These are phyloP conservation scores for Saccharomyces paradoxus DNA, from an alignment of 805 yeast genomes.

Conservation along the genomic window DNA sequence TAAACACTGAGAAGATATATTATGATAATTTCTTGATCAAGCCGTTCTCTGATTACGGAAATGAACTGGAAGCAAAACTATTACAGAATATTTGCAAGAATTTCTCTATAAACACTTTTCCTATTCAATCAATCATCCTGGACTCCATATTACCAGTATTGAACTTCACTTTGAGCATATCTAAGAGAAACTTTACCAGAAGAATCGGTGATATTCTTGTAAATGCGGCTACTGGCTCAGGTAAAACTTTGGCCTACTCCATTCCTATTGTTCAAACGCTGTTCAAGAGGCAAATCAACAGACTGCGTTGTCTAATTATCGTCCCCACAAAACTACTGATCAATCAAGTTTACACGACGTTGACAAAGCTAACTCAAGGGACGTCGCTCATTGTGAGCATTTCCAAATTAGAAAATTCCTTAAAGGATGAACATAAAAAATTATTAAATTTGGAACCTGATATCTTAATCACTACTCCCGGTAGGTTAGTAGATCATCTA, in stretches of 20 bases:
- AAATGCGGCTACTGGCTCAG: slow-evolving; percentile 93
- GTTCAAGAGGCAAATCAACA: slow-evolving; percentile 55
- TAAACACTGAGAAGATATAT: slow-evolving; percentile 20
- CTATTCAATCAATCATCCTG: slow-evolving; percentile 27
- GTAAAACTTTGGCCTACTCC: slow-evolving; percentile 84
- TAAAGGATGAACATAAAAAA: slow-evolving; percentile 54
- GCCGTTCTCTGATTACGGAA: slow-evolving; percentile 14
- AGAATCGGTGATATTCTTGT: slow-evolving; percentile 71
- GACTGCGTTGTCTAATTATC: slow-evolving; percentile 64
- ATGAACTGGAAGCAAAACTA: slow-evolving; percentile 22
- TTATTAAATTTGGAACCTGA: slow-evolving; percentile 49
- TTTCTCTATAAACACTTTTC: slow-evolving; percentile 25
- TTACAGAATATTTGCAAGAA: slow-evolving; percentile 25
- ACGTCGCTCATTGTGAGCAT: slow-evolving; percentile 47
- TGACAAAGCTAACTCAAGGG: slow-evolving; percentile 55
- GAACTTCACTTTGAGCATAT: slow-evolving; percentile 16
- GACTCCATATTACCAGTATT: slow-evolving; percentile 22
- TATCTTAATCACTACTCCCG: slow-evolving; percentile 65
- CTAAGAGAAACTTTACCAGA: slow-evolving; percentile 39
- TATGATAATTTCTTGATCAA: slow-evolving; percentile 24
- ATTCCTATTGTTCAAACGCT: slow-evolving; percentile 75
- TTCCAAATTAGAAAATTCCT: slow-evolving; percentile 49
- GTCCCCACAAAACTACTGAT: slow-evolving; percentile 89
- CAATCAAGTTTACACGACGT: slow-evolving; percentile 65
- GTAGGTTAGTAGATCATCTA: slow-evolving; percentile 74